Evolutionary conservation across 2,329 filamentous ascomycete genomes (phyloP), one percentile per base, ranked within the genome.

Genomic region (Talaromyces albobiverticillius): DNA sequence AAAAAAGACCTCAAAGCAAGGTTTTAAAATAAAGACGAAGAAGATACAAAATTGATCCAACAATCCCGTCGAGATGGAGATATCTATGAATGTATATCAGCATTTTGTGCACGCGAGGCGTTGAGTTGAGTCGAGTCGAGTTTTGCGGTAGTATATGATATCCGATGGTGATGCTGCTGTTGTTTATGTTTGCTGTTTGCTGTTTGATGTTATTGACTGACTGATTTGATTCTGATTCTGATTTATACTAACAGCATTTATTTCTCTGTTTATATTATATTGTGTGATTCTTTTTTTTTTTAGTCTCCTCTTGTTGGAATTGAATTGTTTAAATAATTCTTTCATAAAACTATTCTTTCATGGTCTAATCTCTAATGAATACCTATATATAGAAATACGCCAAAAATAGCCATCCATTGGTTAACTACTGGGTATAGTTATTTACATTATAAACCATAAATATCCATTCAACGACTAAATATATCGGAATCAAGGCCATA

Each of bases 31-130:
- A n/a, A n/a, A n/a, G n/a, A n/a, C n/a, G 48, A 55, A 53, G 41
- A 31, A 49, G 53, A 58, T 29, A 32, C 22, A 54, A 43, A 50
- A 36, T n/a, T n/a, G n/a, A n/a, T n/a, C n/a, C 14, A 38, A n/a
- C 4, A 36, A 46, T 51, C 31, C 51, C 51, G 45, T 48, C 31
- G 36, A 51, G 38, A 51, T 43, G 38, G 48, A 51, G 31, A 34
- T 51, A 31, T 23, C 48, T 29, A 43, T 51, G 25, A 51, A 51
- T 51, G 48, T 51, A 42, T 31, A 43, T 42, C 48, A 51, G 32
- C 48, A 43, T 51, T 34, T 51, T 40, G 10, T 16, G 36, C 20
- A 16, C 36, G 20, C 36, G 36, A 40, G 36, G 32, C 32, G 32
- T 36, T 36, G 32, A 10, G 32, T 16, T 11, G 9, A 40, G 36